Evolutionary conservation across 352 stramenopile species (phyloP).

Genomic region (Stephanocyclus meneghinianus): DNA sequence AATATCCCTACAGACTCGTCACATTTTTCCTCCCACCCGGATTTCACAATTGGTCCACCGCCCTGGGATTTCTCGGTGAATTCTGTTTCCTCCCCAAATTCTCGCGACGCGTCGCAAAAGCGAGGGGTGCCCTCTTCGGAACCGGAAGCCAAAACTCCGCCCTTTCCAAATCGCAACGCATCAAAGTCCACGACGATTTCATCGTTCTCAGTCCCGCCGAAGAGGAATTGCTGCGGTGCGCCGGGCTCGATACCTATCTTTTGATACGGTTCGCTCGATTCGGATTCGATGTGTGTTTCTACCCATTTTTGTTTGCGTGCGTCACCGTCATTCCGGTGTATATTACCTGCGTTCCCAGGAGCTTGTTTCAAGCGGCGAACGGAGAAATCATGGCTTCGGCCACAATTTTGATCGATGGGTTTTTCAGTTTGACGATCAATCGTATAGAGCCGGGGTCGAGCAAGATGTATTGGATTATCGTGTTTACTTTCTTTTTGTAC

Average conservation of each 20-base stretch:
- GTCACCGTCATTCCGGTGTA: constrained; percentile 51
- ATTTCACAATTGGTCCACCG: constrained; percentile 43
- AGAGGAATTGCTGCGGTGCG: constrained; percentile 56
- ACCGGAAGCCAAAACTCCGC: constrained; percentile 5
- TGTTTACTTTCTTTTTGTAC: constrained; percentile 50
- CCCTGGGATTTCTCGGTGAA: constrained; percentile 17
- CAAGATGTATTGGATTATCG: constrained; percentile 42
- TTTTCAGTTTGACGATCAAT: constrained; percentile 52
- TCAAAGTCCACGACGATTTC: constrained; percentile 1
- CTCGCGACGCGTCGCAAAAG: neutral
- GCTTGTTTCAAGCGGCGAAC: constrained; percentile 1
- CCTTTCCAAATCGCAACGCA: neutral
- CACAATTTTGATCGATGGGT: constrained; percentile 20
- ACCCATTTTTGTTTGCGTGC: constrained; percentile 54
- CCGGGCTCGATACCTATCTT: constrained; percentile 70
- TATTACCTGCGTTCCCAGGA: constrained; percentile 7
- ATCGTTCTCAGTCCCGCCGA: constrained; percentile 11
- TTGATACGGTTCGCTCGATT: constrained; percentile 63
- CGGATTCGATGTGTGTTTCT: constrained; percentile 65
- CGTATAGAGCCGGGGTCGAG: constrained; percentile 21
- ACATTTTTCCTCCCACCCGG: constrained; percentile 45
- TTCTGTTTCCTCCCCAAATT: constrained; percentile 32
- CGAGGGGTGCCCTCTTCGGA: constrained; percentile 1
- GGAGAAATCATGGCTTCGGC: neutral
- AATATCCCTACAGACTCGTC: constrained; percentile 38